Conservation (phyloP, 345 rosid genomes). For the Pugionium dolabratum region DNA sequence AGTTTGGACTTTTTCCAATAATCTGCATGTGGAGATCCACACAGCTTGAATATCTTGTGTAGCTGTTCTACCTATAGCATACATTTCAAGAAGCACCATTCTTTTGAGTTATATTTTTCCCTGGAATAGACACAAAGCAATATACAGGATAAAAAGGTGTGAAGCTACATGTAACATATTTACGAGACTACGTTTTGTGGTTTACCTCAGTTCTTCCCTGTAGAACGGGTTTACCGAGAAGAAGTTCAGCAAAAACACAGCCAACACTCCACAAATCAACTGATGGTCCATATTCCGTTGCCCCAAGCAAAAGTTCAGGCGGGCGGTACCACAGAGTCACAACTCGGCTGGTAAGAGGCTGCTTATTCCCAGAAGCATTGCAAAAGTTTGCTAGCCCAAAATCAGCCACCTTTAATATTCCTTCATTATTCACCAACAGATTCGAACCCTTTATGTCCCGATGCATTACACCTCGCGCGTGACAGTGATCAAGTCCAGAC, state of each 20-base stretch:
- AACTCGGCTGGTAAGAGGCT: constrained; percentile 91
- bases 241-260: constrained; percentile 93
- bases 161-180: background rate
- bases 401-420: constrained; percentile 82
- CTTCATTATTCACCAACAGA: constrained; percentile 87
- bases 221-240: constrained; percentile 73
- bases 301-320: constrained; percentile 89
- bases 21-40: constrained; percentile 94
- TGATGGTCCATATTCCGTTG: constrained; percentile 82
- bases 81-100: constrained; percentile 8
- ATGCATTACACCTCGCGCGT: constrained; percentile 87
- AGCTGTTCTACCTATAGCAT: constrained; percentile 79
- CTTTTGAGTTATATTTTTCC: background rate
- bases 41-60: constrained; percentile 94
- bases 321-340: constrained; percentile 99
- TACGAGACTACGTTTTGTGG: constrained; percentile 6
- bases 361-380: constrained; percentile 40
- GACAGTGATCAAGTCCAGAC: constrained; percentile 92
- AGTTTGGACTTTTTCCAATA: constrained; percentile 93
- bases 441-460: constrained; percentile 97
- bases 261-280: constrained; percentile 99
- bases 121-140: background rate
- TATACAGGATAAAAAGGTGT: background rate
- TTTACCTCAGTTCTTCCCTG: constrained; percentile 96
- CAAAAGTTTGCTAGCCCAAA: constrained; percentile 93